phyloP scores from a whole-genome alignment of 2,329 filamentous ascomycete species.

The Chaetothyriales sp. region DNA sequence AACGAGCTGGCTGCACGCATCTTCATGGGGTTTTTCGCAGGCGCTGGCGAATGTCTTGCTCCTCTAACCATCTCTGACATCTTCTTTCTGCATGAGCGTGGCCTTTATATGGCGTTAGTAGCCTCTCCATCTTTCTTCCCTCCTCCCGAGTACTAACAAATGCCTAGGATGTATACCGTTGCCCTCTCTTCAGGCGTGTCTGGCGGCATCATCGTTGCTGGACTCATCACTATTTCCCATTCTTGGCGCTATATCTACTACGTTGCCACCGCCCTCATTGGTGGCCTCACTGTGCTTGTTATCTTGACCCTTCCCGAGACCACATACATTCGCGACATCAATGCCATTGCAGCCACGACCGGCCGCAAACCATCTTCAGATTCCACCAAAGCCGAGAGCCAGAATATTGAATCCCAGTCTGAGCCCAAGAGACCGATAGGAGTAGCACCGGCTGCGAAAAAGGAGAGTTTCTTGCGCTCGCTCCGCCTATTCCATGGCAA shows the following conservation, averaged over 20 bases:
- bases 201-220: conserved; percentile 21
- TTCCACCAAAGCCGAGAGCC: not conserved
- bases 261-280: conserved; percentile 37
- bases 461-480: conserved; percentile 23
- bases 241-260: conserved; percentile 26
- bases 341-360: not conserved
- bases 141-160: not conserved
- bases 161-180: conserved; percentile 4
- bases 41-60: conserved; percentile 35
- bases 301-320: conserved; percentile 44
- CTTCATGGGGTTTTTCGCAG: conserved; percentile 37
- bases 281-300: conserved; percentile 32
- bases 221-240: conserved; percentile 22
- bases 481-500: conserved; percentile 29
- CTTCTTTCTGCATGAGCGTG: conserved; percentile 44
- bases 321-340: conserved; percentile 27
- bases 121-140: not conserved
- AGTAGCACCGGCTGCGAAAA: conserved; percentile 4
- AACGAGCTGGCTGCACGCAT: conserved; percentile 18
- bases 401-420: not conserved
- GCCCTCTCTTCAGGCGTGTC: conserved; percentile 19
- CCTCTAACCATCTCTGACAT: conserved; percentile 40
- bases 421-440: conserved; percentile 2
- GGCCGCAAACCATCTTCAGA: not conserved
- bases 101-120: conserved; percentile 35